Conservation (phyloP, 768 basidiomycete genomes). For the Ephemerocybe angulata region DNA sequence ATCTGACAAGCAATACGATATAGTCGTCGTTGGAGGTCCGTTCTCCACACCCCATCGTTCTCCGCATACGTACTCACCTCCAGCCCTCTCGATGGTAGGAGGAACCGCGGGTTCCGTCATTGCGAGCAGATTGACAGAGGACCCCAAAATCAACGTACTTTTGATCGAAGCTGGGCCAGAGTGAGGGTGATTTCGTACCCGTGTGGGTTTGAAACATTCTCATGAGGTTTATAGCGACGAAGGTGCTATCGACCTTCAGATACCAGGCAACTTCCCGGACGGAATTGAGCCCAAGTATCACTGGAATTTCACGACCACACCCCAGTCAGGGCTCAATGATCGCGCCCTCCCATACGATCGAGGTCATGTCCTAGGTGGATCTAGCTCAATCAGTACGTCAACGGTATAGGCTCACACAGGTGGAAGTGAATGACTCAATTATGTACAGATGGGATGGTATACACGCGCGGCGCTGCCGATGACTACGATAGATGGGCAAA, state of each 20-base stretch:
- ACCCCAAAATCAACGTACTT: slow-evolving; percentile 19
- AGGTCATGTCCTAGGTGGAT: slow-evolving; percentile 6
- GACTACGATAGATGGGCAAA: slow-evolving; percentile 8
- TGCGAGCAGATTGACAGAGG: slow-evolving; percentile 12
- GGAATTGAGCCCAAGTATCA: background rate
- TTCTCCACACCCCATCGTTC: too few relatives aligned
- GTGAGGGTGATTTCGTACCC: slow-evolving; percentile 11
- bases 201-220: background rate
- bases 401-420: background rate
- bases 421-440: background rate
- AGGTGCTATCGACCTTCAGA: slow-evolving; percentile 13
- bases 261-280: slow-evolving; percentile 11
- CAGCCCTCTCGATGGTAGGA: background rate
- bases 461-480: slow-evolving; percentile 4
- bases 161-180: slow-evolving; percentile 27
- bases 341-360: background rate
- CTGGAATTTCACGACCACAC: slow-evolving; percentile 4
- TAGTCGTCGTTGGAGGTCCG: too few relatives aligned
- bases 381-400: slow-evolving; percentile 2
- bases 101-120: slow-evolving; percentile 4
- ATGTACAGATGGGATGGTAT: slow-evolving; percentile 7
- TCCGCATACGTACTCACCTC: too few relatives aligned
- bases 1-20: too few relatives aligned
- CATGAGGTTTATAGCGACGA: slow-evolving; percentile 15
- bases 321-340: background rate